A percentile compares a stretch with the other conserved stretches of the same genome.
Evolutionary conservation across 768 basidiomycete genomes (phyloP).

Genomic region (Imleria badia): DNA sequence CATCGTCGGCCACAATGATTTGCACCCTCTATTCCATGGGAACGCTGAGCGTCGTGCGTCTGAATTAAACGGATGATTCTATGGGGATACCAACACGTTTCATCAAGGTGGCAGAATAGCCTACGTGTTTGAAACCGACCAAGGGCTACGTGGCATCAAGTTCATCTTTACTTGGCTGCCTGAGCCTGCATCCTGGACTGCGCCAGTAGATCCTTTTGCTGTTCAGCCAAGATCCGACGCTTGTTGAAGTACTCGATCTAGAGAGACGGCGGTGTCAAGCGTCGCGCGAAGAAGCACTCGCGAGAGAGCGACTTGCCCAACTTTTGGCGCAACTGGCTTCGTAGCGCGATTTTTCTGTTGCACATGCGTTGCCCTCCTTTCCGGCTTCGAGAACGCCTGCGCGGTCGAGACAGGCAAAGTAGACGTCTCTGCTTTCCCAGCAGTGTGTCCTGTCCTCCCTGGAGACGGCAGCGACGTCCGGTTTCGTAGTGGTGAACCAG

Average conservation of each 20-base stretch:
- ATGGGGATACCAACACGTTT: not conserved
- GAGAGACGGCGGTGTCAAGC: not conserved
- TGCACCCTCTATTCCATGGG: not conserved
- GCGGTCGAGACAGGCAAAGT: conserved; percentile 81
- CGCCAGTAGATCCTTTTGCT: conserved; percentile 70
- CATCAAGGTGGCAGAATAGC: not conserved
- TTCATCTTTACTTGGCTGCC: conserved; percentile 26
- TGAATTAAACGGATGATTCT: not conserved
- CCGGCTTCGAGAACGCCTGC: conserved; percentile 71
- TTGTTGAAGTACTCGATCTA: conserved; percentile 97
- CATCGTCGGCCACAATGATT: not conserved
- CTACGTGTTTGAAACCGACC: no score
- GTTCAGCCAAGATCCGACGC: conserved; percentile 76
- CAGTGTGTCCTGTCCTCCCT: conserved; percentile 75
- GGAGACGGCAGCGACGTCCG: conserved; percentile 42
- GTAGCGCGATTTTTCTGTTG: conserved; percentile 56
- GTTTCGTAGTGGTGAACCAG: conserved; percentile 38
- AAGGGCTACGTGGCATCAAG: no score
- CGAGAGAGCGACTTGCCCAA: conserved; percentile 62
- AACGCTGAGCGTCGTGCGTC: not conserved
- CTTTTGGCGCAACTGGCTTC: conserved; percentile 79
- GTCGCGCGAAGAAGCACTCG: not conserved
- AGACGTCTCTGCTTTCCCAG: conserved; percentile 82
- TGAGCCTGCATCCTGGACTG: conserved; percentile 40
- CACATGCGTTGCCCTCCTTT: conserved; percentile 63